These are phyloP conservation scores for Albifimbria verrucaria DNA, from an alignment of 2,329 filamentous ascomycete species.

Conservation along the genomic window DNA sequence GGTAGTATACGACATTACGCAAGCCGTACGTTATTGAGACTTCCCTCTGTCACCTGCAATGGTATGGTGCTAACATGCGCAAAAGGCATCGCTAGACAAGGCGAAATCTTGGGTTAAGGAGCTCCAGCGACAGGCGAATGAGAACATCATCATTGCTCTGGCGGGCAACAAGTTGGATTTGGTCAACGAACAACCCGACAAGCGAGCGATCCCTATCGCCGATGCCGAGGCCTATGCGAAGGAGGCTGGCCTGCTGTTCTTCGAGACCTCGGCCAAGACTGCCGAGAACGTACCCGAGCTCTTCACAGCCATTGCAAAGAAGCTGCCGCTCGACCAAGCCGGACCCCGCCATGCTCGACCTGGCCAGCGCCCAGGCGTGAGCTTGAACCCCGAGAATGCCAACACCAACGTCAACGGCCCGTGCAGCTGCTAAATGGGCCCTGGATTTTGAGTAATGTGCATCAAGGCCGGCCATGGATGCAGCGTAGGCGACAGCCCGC, in stretches of 20 bases:
- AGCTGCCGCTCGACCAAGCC: constrained; percentile 91
- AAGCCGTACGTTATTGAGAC: constrained; percentile 67
- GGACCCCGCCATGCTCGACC: constrained; percentile 82
- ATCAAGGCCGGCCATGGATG: background rate
- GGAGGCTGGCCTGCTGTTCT: constrained; percentile 93
- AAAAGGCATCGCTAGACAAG: constrained; percentile 98
- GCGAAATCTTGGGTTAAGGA: constrained; percentile 99
- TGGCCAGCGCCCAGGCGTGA: constrained; percentile 58
- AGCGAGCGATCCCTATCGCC: constrained; percentile 82
- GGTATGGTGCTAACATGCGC: too few relatives aligned
- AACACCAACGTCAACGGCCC: constrained; percentile 55
- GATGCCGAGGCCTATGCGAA: constrained; percentile 94
- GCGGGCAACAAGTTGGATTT: constrained; percentile 98
- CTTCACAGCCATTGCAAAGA: constrained; percentile 97
- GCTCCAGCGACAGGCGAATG: constrained; percentile 96
- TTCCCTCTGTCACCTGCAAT: too few relatives aligned
- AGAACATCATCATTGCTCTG: constrained; percentile 98
- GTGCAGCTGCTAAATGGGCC: constrained; percentile 50
- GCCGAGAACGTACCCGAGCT: constrained; percentile 93
- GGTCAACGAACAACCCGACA: constrained; percentile 90
- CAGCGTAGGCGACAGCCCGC: too few relatives aligned
- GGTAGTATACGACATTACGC: constrained; percentile 98
- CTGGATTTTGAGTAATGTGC: background rate
- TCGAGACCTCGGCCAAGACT: constrained; percentile 97
- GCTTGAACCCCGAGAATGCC: constrained; percentile 51